Evolutionary conservation across 73 alveolate genomes (phyloP).

Genomic region (Paramecium primaurelia): DNA sequence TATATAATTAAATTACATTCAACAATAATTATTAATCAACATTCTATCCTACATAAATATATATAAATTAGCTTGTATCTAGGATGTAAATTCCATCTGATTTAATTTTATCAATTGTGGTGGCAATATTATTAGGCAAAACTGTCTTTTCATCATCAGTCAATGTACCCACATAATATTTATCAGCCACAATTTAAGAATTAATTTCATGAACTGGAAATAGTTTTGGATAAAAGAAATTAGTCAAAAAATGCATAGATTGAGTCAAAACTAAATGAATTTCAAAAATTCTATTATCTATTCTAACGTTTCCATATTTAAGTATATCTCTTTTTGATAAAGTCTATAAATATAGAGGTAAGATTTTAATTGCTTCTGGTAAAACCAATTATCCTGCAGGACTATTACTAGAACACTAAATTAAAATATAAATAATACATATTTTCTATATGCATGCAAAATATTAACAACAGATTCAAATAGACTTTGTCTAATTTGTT

Average conservation of each 20-base stretch:
- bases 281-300: slow-evolving; percentile 68
- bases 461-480: slow-evolving; percentile 61
- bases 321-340: slow-evolving; percentile 60
- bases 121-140: slow-evolving; percentile 67
- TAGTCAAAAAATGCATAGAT: slow-evolving; percentile 63
- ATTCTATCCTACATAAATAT: slow-evolving; percentile 65
- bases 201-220: slow-evolving; percentile 63
- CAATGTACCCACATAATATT: slow-evolving; percentile 35
- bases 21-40: neutral
- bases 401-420: slow-evolving; percentile 58
- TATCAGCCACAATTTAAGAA: neutral
- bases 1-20: slow-evolving; percentile 44
- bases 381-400: slow-evolving; percentile 67
- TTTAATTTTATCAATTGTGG: slow-evolving; percentile 39
- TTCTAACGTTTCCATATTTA: slow-evolving; percentile 53
- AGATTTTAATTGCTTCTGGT: slow-evolving; percentile 69
- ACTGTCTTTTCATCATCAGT: slow-evolving; percentile 54
- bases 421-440: slow-evolving; percentile 2
- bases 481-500: slow-evolving; percentile 57
- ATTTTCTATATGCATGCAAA: slow-evolving; percentile 62
- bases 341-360: slow-evolving; percentile 67
- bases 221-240: slow-evolving; percentile 71
- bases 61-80: slow-evolving; percentile 72
- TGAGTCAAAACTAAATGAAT: slow-evolving; percentile 53
- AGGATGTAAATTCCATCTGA: slow-evolving; percentile 60